Evolutionary conservation across 2,329 filamentous ascomycete genomes (phyloP), one percentile per base, ranked within the genome.

Genomic region (Leptographium flavum): DNA sequence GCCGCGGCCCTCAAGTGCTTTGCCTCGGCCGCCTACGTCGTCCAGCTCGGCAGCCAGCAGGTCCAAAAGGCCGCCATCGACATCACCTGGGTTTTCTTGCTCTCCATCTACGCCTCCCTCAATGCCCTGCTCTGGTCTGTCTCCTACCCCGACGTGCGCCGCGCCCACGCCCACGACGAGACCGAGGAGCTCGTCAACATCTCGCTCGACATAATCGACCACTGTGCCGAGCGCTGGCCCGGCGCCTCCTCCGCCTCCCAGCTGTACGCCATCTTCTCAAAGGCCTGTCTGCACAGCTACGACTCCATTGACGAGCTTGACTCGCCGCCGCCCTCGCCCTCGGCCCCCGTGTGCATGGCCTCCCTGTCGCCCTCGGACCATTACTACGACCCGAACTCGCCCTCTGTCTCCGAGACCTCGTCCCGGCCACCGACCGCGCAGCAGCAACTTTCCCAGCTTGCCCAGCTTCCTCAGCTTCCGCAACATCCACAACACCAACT

Each of bases 121-220:
- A 95, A 94, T 58, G 88, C 86, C 5, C 74, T 95, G 42, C 72
- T 98, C 1, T 98, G 92, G 92, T 79, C 84, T 2, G 73, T 94
- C 8, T 94, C 88, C 1, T 95, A 94, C 57, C 73, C 81, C 4
- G 83, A 90, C 52, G 80, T 96, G 22, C 81, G 92, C 39, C 73
- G 75, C 45, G 68, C 75, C 17, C 82, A 94, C 58, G 60, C 73
- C 4, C 76, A 80, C 19, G 79, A 87, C 38, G 81, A 92, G 51
- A 81, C 94, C 0, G 79, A 90, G 56, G 69, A 76, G 23, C 74
- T 92, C 52, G 71, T 94, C 37, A 72, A 80, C 40, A 73, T 79
- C 19, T 84, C 85, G 0, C 67, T 95, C 47, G 81, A 88, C 43
- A 82, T 84, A 5, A 81, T 96, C 49, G 74, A 81, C 47, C 76